These are phyloP conservation scores for Hordeum pubiflorum DNA, from an alignment of 202 grass and related monocot species.

Conservation along the genomic window DNA sequence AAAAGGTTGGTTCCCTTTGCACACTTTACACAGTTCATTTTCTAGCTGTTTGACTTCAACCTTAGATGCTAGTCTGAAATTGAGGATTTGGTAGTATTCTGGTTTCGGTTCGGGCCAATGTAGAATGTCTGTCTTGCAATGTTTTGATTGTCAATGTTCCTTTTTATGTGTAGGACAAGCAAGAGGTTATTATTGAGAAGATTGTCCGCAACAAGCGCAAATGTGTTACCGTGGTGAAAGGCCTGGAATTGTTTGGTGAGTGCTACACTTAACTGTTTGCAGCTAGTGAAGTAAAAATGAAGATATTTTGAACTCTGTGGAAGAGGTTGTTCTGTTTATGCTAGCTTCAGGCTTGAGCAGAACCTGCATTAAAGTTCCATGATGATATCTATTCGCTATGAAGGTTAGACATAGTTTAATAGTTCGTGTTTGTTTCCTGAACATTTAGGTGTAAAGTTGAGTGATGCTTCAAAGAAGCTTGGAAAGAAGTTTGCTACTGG, in stretches of 20 bases:
- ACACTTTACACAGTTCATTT: background rate
- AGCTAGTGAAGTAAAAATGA: background rate
- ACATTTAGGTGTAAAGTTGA: slow-evolving; percentile 71
- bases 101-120: background rate
- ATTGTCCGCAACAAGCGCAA: slow-evolving; percentile 99
- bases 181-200: slow-evolving; percentile 97
- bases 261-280: background rate
- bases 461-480: slow-evolving; percentile 95
- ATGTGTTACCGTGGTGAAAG: slow-evolving; percentile 98
- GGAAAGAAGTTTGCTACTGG: slow-evolving; percentile 98
- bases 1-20: slow-evolving; percentile 57
- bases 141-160: background rate
- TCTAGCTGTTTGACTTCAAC: background rate
- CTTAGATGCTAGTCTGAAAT: background rate
- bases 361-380: background rate
- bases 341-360: background rate
- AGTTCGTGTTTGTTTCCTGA: slow-evolving; percentile 1
- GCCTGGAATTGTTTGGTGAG: slow-evolving; percentile 92
- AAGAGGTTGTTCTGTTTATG: background rate
- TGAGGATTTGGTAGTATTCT: background rate
- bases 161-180: slow-evolving; percentile 53
- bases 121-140: background rate
- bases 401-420: background rate
- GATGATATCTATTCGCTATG: background rate
- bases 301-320: background rate